These are phyloP conservation scores for Hypoxylon sp. DNA, from an alignment of 2,329 filamentous ascomycete species.

Conservation along the genomic window DNA sequence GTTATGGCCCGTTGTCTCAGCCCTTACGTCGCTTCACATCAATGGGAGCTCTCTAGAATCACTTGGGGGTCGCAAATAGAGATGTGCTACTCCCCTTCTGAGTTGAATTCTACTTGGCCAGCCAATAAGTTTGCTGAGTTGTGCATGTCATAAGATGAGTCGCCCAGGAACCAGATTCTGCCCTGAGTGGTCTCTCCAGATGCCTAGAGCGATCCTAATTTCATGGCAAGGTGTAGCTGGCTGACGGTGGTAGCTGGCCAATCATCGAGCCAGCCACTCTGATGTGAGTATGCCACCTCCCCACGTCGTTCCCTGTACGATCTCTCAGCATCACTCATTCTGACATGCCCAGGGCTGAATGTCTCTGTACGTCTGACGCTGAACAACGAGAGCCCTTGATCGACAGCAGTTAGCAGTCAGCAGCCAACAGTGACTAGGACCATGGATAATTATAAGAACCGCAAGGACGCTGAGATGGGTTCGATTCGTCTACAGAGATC, in stretches of 20 bases:
- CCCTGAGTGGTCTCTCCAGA: conserved; percentile 9
- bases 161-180: not conserved
- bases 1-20: not conserved
- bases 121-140: not conserved
- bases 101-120: not conserved
- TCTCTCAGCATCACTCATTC: conserved; percentile 9
- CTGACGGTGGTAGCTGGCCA: conserved; percentile 1
- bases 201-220: conserved; percentile 19
- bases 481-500: conserved; percentile 1
- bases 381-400: conserved; percentile 5
- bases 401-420: not conserved
- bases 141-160: conserved; percentile 6
- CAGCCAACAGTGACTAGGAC: conserved; percentile 8
- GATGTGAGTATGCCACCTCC: conserved; percentile 11
- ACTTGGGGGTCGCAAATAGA: conserved; percentile 3
- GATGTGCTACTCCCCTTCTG: not conserved
- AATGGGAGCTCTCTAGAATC: conserved; percentile 5
- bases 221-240: conserved; percentile 9
- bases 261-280: conserved; percentile 20
- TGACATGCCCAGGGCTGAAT: conserved; percentile 10
- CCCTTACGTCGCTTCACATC: conserved; percentile 11
- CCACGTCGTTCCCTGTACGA: conserved; percentile 26
- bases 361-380: conserved; percentile 16
- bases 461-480: conserved; percentile 11
- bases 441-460: conserved; percentile 24